Conservation (phyloP, 2,329 filamentous ascomycete species). For the Aureobasidium sp. region DNA sequence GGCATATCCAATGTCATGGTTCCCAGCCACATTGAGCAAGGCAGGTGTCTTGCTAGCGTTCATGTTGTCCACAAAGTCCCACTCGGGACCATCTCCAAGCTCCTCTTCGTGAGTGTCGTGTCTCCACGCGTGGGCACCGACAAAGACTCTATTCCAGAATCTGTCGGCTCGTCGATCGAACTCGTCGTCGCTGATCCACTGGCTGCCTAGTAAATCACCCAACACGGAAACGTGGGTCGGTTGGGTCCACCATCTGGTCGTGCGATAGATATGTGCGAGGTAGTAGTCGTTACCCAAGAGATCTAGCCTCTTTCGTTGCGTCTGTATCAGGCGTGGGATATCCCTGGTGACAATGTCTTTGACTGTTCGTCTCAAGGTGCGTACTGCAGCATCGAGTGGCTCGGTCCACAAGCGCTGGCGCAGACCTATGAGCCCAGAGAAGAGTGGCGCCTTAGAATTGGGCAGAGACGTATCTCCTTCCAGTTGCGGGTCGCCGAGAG, state of each 20-base stretch:
- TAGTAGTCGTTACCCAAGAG: constrained; percentile 92
- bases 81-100: constrained; percentile 19
- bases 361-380: constrained; percentile 16
- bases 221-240: constrained; percentile 85
- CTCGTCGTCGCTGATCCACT: constrained; percentile 85
- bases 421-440: constrained; percentile 30
- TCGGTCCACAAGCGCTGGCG: constrained; percentile 5
- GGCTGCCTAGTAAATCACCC: constrained; percentile 85
- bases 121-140: constrained; percentile 31
- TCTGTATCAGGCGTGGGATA: constrained; percentile 57
- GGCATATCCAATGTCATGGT: constrained; percentile 94
- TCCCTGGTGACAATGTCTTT: constrained; percentile 42
- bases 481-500: constrained; percentile 85
- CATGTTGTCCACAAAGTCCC: not conserved
- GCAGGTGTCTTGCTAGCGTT: not conserved
- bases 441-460: constrained; percentile 36
- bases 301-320: constrained; percentile 71
- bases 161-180: constrained; percentile 64
- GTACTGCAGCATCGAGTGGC: constrained; percentile 2
- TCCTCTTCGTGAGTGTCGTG: not conserved
- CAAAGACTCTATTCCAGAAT: constrained; percentile 76
- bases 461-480: constrained; percentile 85
- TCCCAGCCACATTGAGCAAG: constrained; percentile 84
- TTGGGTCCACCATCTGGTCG: constrained; percentile 70
- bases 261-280: constrained; percentile 83